phyloP scores from a whole-genome alignment of 2,329 filamentous ascomycete genomes.

The Penicillium sp. region DNA sequence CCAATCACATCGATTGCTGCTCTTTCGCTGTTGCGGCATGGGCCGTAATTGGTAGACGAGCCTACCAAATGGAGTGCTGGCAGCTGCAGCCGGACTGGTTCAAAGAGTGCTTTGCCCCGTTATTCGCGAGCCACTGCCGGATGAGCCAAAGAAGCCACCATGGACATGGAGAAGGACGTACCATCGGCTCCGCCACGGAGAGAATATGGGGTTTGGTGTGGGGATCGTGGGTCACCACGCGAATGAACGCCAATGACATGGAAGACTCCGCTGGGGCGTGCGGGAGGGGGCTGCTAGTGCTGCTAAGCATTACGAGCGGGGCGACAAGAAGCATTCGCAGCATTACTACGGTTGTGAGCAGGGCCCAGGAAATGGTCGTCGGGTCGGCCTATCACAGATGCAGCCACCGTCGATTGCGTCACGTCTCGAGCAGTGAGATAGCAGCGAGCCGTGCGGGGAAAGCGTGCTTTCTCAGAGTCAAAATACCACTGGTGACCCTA shows the following conservation, averaged over 20 bases:
- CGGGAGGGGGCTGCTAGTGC: not conserved
- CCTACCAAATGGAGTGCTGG: not conserved
- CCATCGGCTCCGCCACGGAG: not conserved
- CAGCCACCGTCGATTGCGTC: slow-evolving; percentile 8
- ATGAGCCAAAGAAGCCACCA: not conserved
- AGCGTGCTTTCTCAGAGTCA: not conserved
- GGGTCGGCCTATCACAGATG: slow-evolving; percentile 8
- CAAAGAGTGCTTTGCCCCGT: not conserved
- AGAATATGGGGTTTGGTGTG: slow-evolving; percentile 8
- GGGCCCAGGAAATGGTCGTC: slow-evolving; percentile 11
- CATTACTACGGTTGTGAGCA: not conserved
- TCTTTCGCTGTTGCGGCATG: slow-evolving; percentile 1
- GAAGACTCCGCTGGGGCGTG: not conserved
- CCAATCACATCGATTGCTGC: not conserved
- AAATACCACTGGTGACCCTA: not conserved
- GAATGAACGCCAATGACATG: slow-evolving; percentile 8
- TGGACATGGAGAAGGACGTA: not conserved
- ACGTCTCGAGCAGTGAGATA: not conserved
- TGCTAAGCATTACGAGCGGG: not conserved
- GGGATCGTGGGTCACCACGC: slow-evolving; percentile 12
- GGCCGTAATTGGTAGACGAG: slow-evolving; percentile 3
- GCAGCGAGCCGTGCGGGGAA: not conserved
- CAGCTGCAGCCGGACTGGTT: not conserved
- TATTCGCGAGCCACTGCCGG: not conserved
- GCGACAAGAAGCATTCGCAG: slow-evolving; percentile 5